Conservation (phyloP, 768 basidiomycete species). For the Phlegmacium glaucopus region DNA sequence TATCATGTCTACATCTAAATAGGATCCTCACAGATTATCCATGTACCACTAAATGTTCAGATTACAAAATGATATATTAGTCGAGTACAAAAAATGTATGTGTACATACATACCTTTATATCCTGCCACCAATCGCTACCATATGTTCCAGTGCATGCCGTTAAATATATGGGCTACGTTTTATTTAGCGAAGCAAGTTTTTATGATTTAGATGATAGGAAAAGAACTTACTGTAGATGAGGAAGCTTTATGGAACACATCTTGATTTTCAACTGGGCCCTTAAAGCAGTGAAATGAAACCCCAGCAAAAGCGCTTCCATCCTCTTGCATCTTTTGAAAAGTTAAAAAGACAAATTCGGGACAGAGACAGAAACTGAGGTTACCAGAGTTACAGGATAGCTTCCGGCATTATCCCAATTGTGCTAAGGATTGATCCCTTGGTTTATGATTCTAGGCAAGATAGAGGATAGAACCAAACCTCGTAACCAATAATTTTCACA, state of each 20-base stretch:
- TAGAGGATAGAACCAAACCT: too few relatives aligned
- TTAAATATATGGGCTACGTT: constrained; percentile 44
- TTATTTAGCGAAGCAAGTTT: neutral
- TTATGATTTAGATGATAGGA: too few relatives aligned
- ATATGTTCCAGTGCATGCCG: constrained; percentile 63
- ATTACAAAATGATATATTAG: neutral
- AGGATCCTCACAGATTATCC: constrained; percentile 45
- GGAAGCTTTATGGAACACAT: constrained; percentile 50
- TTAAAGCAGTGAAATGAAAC: constrained; percentile 73
- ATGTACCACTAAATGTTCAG: constrained; percentile 53
- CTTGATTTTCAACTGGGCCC: constrained; percentile 51
- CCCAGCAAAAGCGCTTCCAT: constrained; percentile 53
- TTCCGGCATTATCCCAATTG: constrained; percentile 67
- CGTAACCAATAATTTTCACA: constrained; percentile 60
- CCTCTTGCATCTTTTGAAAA: constrained; percentile 46
- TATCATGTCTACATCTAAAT: neutral
- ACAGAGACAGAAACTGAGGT: neutral
- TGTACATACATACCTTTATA: constrained; percentile 51
- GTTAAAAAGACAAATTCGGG: too few relatives aligned
- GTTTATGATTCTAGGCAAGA: neutral
- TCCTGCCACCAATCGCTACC: constrained; percentile 79
- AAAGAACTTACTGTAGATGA: constrained; percentile 46
- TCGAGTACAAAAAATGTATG: neutral
- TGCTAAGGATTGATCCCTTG: constrained; percentile 43
- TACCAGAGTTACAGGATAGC: constrained; percentile 55